These are phyloP conservation scores for Apophysomyces trapeziformis DNA, from an alignment of 371 early-diverging fungal species.

Conservation along the genomic window DNA sequence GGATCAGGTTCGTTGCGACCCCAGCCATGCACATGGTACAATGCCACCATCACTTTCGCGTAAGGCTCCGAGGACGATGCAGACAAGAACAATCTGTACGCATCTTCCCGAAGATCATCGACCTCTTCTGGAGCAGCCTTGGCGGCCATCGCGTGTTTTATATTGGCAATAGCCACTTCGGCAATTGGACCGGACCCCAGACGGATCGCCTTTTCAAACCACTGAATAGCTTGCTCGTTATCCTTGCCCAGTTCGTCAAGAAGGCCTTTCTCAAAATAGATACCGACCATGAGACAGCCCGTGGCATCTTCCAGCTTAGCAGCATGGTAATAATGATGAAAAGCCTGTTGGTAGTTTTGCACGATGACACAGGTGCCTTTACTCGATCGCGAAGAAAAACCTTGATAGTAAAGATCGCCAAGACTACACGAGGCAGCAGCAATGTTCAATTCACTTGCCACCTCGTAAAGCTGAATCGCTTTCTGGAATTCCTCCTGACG, in stretches of 20 bases:
- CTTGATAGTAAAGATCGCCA: slow-evolving; percentile 27
- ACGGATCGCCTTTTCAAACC: slow-evolving; percentile 20
- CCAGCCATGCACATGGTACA: slow-evolving; percentile 36
- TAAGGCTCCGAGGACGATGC: background rate
- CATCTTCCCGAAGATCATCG: slow-evolving; percentile 15
- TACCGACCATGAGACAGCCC: slow-evolving; percentile 23
- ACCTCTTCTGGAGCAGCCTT: background rate
- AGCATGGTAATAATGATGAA: slow-evolving; percentile 21
- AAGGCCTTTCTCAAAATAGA: slow-evolving; percentile 26
- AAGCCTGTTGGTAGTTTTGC: slow-evolving; percentile 21
- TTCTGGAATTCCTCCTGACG: slow-evolving; percentile 19
- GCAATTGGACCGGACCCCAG: slow-evolving; percentile 27
- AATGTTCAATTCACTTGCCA: slow-evolving; percentile 20
- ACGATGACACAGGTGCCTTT: slow-evolving; percentile 18
- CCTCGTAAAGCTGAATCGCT: slow-evolving; percentile 29
- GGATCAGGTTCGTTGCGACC: slow-evolving; percentile 17
- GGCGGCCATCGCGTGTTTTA: slow-evolving; percentile 22
- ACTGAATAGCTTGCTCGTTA: slow-evolving; percentile 17
- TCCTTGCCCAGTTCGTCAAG: slow-evolving; percentile 19
- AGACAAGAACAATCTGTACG: slow-evolving; percentile 23
- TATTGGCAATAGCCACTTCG: slow-evolving; percentile 26
- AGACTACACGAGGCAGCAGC: slow-evolving; percentile 19
- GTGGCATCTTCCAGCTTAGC: slow-evolving; percentile 17
- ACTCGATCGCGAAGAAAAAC: slow-evolving; percentile 18
- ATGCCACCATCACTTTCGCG: slow-evolving; percentile 31